Evolutionary conservation across 495 filamentous ascomycete genomes (phyloP), one percentile per base, ranked within the genome.

Genomic region (Xylaria longipes): DNA sequence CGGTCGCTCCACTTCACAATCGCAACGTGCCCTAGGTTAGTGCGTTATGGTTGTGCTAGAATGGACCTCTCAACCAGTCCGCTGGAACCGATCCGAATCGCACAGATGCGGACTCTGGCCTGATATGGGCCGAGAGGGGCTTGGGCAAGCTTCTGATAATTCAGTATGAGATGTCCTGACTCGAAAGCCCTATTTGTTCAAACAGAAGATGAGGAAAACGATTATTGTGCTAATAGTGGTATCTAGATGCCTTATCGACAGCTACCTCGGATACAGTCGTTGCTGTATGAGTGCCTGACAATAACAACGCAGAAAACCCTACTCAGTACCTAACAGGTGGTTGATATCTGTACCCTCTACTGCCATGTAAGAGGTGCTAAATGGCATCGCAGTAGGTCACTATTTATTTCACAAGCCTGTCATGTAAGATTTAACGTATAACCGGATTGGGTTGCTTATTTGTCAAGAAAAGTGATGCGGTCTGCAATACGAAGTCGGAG

Each of bases 1-100:
- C 45, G 17, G n/a, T 22, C n/a, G 48, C n/a, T 50, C 57, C 57
- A 60, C 33, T 35, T 60, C 57, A 60, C 57, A 33, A 37, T 60
- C 57, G 20, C 12, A 60, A 60, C 57, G 20, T 37, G 33, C 57
- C 39, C 31, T n/a, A n/a, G n/a, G n/a, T n/a, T n/a, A 37, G 29
- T 33, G 29, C 7, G 27, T 14, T 37, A 17, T 37, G 33, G 57
- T 60, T 65, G 31, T 29, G 45, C 31, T 43, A 22, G 35, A 22
- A 31, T 22, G 50, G 25, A 20, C 52, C 39, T 61, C 37, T 41
- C 31, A 63, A 31, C 57, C 68, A 43, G 45, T 41, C 57, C 5
- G 45, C 68, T 54, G 68, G 68, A 52, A 70, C 68, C 57, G 57
- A 62, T 70, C 57, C 1, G 35, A 52, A 70, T 70, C 33, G 57